Base-by-base conservation (phyloP, 2,329 filamentous ascomycete genomes). In the Thielaviopsis musarum region DNA sequence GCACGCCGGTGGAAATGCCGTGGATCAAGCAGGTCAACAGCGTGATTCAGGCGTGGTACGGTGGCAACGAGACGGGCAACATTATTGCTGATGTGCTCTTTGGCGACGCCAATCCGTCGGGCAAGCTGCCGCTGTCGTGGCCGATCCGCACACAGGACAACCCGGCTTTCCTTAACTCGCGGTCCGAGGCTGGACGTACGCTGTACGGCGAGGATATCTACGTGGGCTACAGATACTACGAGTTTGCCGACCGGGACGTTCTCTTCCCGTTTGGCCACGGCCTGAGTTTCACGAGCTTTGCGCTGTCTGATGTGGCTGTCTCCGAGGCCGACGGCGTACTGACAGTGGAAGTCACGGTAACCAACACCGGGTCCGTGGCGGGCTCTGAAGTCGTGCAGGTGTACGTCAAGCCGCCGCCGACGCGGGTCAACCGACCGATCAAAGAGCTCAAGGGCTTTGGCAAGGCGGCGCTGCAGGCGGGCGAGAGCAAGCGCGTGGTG, bases 61-160 rank as follows among this genome's bases (percentile, higher is more conserved):
- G 87, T 62, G 88, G 88, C n/a, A 88, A 93, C 66, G 88, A 93
- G 72, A 85, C 84, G 5, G 88, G 88, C 5, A 89, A 91, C 66
- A 84, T 83, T 12, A 84, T 94, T 62, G 87, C 85, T 0, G 87
- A 91, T 64, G 77, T 91, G 1, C 74, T 91, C 19, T 87, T 88
- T 63, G 88, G 87, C 54, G 79, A 84, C 62, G 77, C 80, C 54
- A 90, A 87, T 67, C 88, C 88, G 0, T 84, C 81, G 52, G 87
- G 82, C 15, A 90, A 90, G 69, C 75, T 91, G 1, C 84, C 86
- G 0, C 74, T 90, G 22, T 85, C 78, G 2, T 91, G 91, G 72
- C 88, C 88, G 0, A 78, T 80, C 58, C 77, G 72, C 52, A 77
- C 77, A 67, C 66, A 67, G 1, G 84, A 90, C 66, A 88, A 86